A percentile compares a stretch with the other conserved stretches of the same genome.
These are phyloP conservation scores for Boechera stricta DNA, from an alignment of 345 rosid species.

Conservation along the genomic window DNA sequence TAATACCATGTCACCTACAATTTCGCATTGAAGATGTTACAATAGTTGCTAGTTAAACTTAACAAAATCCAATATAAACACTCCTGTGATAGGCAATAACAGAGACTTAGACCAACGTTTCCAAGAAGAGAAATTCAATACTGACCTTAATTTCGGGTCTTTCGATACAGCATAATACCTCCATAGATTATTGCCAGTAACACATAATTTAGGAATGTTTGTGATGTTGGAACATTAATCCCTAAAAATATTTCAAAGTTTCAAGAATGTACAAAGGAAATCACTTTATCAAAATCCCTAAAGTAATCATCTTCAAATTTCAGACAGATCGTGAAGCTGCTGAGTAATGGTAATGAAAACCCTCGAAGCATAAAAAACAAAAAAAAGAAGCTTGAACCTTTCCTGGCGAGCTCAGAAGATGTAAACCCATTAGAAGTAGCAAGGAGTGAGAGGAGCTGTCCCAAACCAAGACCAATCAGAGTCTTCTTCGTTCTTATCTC, in stretches of 20 bases:
- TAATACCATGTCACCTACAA: slow-evolving; percentile 90
- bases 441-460: slow-evolving; percentile 75
- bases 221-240: slow-evolving; percentile 67
- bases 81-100: no score
- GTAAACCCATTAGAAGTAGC: slow-evolving; percentile 61
- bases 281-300: no score
- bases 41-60: no score
- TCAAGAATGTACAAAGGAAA: no score
- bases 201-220: slow-evolving; percentile 56
- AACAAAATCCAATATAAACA: no score
- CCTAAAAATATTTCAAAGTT: slow-evolving; percentile 38
- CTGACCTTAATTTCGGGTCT: slow-evolving; percentile 58
- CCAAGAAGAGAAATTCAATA: neutral
- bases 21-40: no score
- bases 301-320: no score
- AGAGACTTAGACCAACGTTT: neutral
- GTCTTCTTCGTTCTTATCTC: slow-evolving; percentile 61
- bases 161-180: slow-evolving; percentile 52
- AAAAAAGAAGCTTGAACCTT: slow-evolving; percentile 46
- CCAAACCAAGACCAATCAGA: slow-evolving; percentile 70
- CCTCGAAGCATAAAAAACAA: neutral
- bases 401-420: slow-evolving; percentile 67
- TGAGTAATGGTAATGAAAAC: neutral
- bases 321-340: neutral
- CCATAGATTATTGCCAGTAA: slow-evolving; percentile 61